phyloP scores from a whole-genome alignment of 1,284 basidiomycete genomes.

The Ustilago bromivora region DNA sequence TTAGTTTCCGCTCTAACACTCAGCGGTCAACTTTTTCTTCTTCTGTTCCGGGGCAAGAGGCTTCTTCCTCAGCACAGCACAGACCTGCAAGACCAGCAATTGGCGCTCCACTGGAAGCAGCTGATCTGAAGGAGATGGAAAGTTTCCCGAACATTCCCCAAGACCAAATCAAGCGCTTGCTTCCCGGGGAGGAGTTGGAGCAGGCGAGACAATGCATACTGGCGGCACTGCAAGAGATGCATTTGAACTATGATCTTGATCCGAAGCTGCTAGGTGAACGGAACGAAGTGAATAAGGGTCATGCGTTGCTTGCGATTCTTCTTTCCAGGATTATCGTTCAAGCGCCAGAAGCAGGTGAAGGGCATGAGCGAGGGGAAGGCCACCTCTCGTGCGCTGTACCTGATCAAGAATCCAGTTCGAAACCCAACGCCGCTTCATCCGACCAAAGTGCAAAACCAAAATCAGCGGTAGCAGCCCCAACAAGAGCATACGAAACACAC shows the following conservation, averaged over 20 bases:
- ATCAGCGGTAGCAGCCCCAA: conserved; percentile 8
- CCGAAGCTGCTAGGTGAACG: conserved; percentile 52
- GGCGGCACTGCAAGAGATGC: conserved; percentile 59
- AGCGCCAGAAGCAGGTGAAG: not conserved
- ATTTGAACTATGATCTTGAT: conserved; percentile 60
- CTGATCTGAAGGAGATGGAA: conserved; percentile 26
- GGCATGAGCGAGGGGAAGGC: conserved; percentile 22
- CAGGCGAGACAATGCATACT: conserved; percentile 27
- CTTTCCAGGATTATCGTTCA: conserved; percentile 34
- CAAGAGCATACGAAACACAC: conserved; percentile 56
- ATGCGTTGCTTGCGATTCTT: conserved; percentile 46
- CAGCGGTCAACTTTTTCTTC: conserved; percentile 19
- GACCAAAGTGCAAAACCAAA: conserved; percentile 9
- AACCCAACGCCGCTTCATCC: not conserved
- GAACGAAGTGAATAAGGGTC: conserved; percentile 46
- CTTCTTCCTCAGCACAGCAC: not conserved
- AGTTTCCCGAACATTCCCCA: conserved; percentile 40
- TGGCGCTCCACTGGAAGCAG: conserved; percentile 18
- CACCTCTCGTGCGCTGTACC: conserved; percentile 33
- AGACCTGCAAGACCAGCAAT: not conserved
- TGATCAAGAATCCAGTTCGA: conserved; percentile 6
- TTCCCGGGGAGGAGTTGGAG: conserved; percentile 31
- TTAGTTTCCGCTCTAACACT: conserved; percentile 40
- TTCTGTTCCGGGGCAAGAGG: conserved; percentile 5
- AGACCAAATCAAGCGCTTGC: conserved; percentile 32